These are phyloP conservation scores for Aureobasidium leucospermi DNA, from an alignment of 2,329 filamentous ascomycete species.

Conservation along the genomic window DNA sequence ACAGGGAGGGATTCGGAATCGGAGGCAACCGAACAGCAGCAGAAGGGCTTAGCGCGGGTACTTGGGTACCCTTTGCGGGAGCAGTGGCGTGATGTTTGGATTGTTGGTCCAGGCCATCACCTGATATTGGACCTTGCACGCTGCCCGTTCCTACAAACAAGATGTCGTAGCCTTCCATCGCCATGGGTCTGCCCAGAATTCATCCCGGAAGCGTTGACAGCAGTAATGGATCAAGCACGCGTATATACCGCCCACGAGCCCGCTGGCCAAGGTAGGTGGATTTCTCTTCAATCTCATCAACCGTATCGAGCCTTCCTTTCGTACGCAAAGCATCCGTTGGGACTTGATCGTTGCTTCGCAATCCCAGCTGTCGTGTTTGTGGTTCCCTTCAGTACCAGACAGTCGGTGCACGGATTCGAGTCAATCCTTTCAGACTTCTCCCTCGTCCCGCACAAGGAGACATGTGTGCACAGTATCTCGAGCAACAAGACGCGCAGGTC, in stretches of 20 bases:
- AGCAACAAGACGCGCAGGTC: background rate
- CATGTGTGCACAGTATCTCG: conserved; percentile 7
- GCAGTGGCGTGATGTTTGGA: conserved; percentile 14
- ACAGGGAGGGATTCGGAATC: background rate
- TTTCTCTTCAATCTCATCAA: background rate
- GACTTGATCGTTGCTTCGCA: background rate
- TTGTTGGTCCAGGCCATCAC: conserved; percentile 11
- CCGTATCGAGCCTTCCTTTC: conserved; percentile 7
- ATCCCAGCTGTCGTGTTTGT: conserved; percentile 8
- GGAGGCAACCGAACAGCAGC: background rate
- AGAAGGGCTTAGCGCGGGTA: conserved; percentile 8
- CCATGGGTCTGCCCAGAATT: conserved; percentile 7
- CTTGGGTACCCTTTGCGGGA: background rate
- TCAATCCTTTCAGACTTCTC: background rate
- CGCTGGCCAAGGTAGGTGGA: conserved; percentile 6
- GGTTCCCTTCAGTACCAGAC: background rate
- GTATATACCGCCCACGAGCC: conserved; percentile 6
- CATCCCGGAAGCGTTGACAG: conserved; percentile 1
- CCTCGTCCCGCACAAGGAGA: background rate
- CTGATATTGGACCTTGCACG: conserved; percentile 13
- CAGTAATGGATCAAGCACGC: background rate
- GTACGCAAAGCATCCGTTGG: conserved; percentile 2
- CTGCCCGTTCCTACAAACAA: conserved; percentile 13
- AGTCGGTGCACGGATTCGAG: conserved; percentile 2
- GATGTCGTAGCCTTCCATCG: conserved; percentile 11